Evolutionary conservation across 2,329 filamentous ascomycete genomes (phyloP).

Genomic region (Aspergillus felis): DNA sequence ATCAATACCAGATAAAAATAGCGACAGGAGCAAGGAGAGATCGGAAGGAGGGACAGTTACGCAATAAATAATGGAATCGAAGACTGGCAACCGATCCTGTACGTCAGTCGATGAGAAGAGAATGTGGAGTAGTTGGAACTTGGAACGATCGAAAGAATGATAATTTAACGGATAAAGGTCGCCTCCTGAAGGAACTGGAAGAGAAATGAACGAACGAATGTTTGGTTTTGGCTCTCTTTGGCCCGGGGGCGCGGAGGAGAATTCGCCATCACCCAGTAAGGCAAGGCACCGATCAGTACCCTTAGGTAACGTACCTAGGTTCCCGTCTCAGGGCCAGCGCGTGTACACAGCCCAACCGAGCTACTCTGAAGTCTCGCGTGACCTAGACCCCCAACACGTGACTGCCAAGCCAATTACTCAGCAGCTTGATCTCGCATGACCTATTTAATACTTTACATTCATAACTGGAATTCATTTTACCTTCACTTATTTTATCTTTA

Average conservation of each 20-base stretch:
- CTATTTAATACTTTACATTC: no score
- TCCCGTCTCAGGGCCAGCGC: neutral
- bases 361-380: no score
- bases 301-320: no score
- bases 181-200: constrained; percentile 4
- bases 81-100: constrained; percentile 1
- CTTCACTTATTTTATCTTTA: no score
- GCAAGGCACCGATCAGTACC: neutral
- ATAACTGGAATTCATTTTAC: no score
- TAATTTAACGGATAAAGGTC: neutral
- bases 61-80: constrained; percentile 1
- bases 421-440: no score
- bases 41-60: constrained; percentile 2
- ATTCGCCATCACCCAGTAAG: no score
- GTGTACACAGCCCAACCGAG: no score
- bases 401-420: no score
- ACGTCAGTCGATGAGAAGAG: constrained; percentile 6
- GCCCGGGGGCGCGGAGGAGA: no score
- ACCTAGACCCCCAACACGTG: no score
- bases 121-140: constrained; percentile 6
- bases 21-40: neutral
- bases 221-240: neutral
- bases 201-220: neutral
- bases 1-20: neutral
- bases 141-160: neutral